Conservation (phyloP, 768 basidiomycete genomes). For the Tylopilus sp. region DNA sequence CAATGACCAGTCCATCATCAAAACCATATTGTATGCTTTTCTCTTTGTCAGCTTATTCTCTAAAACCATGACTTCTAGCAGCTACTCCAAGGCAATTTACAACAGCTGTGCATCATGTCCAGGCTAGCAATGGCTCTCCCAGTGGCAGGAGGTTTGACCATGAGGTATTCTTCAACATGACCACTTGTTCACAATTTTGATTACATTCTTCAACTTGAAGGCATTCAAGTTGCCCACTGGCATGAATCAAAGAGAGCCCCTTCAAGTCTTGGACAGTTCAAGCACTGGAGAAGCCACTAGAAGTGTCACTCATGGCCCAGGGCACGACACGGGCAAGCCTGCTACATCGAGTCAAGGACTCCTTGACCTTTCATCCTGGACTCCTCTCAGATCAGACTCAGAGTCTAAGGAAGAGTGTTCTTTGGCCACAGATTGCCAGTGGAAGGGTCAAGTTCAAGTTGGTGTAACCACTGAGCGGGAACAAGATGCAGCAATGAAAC, state of each 20-base stretch:
- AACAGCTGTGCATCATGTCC: conserved; percentile 7
- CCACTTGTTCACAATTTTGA: neutral
- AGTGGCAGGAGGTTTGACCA: neutral
- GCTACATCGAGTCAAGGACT: neutral
- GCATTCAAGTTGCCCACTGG: conserved; percentile 5
- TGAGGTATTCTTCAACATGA: conserved; percentile 11
- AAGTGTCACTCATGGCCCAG: neutral
- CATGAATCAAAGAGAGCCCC: conserved; percentile 5
- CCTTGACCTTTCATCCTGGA: conserved; percentile 26
- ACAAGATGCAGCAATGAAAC: neutral
- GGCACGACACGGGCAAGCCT: neutral
- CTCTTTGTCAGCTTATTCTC: too few species aligned
- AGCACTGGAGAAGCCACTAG: neutral
- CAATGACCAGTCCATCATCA: too few species aligned
- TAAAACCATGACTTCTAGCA: neutral
- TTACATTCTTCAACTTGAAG: conserved; percentile 9
- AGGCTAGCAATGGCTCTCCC: too few species aligned
- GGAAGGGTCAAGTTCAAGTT: conserved; percentile 13
- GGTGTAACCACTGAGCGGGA: too few species aligned
- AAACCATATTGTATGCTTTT: conserved; percentile 13
- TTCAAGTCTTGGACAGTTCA: neutral
- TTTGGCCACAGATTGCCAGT: conserved; percentile 5
- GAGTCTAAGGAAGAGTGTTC: neutral
- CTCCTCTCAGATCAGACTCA: conserved; percentile 4
- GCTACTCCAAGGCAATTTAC: conserved; percentile 18